Evolutionary conservation across 2,329 filamentous ascomycete species (phyloP), one percentile per base, ranked within the genome.

Genomic region (Nothomitra cinnamomea): DNA sequence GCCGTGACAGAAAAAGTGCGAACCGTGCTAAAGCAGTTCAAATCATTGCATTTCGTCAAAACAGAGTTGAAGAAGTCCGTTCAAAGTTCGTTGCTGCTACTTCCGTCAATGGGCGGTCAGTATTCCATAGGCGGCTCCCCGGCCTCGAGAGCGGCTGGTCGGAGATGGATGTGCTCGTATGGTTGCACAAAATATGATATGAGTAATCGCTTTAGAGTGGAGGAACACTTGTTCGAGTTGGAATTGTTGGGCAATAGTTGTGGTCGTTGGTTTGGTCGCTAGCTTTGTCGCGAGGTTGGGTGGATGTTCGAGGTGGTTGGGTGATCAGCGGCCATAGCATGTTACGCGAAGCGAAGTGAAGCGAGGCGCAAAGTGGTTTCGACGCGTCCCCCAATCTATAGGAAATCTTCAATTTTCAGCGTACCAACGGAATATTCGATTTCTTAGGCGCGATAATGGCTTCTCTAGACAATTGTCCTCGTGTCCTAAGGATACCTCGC

Each of bases 401-500:
- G n/a, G n/a, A n/a, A n/a, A n/a, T n/a, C n/a, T n/a, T n/a, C n/a
- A n/a, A n/a, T n/a, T n/a, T n/a, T n/a, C n/a, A n/a, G n/a, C n/a
- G n/a, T 32, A 5, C 28, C 5, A 32, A 10, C 28, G 10, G 28
- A 4, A 32, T 10, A 5, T 32, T 32, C 10, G 10, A 32, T 32
- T 10, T 5, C 28, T n/a, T 5, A 32, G 28, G 10, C 28, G 28
- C 28, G 10, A 32, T 32, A 32, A 32, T 32, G 28, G 28, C 28
- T 32, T 32, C 28, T 32, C 28, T 10, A 10, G 28, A 32, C 28
- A 10, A 32, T 32, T 10, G 10, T 22, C 28, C 51, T 13, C 40
- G 32, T n/a, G 51, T 53, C 10, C 19, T 43, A n/a, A 28, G 52
- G n/a, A 53, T 53, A 15, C 52, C 38, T 22, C 52, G 32, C 15